Percentiles rank a stretch among this genome's conserved stretches.
Conservation (phyloP, 139 green algal genomes). For the Ettlia oleoabundans region DNA sequence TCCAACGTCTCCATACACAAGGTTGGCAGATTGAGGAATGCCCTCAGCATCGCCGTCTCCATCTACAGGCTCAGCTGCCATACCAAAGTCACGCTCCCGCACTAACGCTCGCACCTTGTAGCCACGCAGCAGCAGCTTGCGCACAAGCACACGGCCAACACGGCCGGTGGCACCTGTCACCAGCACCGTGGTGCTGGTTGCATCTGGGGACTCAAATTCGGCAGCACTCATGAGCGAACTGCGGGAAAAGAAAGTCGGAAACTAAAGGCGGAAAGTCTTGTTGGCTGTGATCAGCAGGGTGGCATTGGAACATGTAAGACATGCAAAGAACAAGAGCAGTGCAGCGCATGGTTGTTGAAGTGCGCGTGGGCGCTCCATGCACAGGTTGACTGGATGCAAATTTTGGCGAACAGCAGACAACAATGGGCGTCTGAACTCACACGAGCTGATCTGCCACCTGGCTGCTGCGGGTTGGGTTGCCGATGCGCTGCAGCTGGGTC, state of each 20-base stretch:
- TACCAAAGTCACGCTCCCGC: constrained; percentile 45
- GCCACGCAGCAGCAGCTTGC: constrained; percentile 96
- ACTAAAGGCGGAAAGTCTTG: not conserved
- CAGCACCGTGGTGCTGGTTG: constrained; percentile 90
- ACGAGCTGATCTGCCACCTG: not conserved
- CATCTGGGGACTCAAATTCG: constrained; percentile 76
- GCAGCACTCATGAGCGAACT: constrained; percentile 5
- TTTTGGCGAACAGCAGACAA: no score
- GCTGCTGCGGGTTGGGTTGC: constrained; percentile 43
- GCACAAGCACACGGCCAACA: constrained; percentile 89
- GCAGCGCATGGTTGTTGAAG: no score
- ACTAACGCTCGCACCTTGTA: constrained; percentile 90
- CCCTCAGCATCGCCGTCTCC: not conserved
- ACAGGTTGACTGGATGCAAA: no score
- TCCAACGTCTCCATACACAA: constrained; percentile 88
- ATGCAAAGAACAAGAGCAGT: no score
- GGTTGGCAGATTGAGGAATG: constrained; percentile 80
- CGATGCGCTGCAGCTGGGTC: constrained; percentile 64
- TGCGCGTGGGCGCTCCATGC: no score
- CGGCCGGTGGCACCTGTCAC: constrained; percentile 92
- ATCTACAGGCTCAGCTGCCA: not conserved
- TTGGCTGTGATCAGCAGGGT: not conserved
- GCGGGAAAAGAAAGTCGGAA: not conserved
- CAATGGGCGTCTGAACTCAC: no score
- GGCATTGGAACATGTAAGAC: no score